A percentile compares a stretch with the other conserved stretches of the same genome.
Conservation (phyloP, 2,329 filamentous ascomycete genomes). For the Penicillium sp. region DNA sequence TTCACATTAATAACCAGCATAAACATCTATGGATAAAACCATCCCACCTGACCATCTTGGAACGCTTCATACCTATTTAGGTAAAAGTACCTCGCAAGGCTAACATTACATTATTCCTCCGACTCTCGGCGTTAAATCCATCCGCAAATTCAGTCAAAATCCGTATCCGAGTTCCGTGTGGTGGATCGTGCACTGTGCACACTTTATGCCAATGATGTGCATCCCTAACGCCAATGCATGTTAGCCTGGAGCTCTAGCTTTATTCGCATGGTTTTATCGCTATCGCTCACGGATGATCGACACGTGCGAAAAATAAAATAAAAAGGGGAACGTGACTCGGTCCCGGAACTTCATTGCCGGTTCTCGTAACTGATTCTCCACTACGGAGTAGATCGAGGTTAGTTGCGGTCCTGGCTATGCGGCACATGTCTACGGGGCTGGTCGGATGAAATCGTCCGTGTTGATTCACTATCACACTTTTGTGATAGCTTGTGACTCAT, state of each 20-base stretch:
- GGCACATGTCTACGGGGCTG: neutral
- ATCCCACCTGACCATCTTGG: neutral
- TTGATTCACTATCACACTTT: neutral
- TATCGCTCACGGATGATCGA: neutral
- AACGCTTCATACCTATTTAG: neutral
- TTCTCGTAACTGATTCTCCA: neutral
- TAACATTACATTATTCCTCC: neutral
- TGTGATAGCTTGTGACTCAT: neutral
- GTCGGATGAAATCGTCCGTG: neutral
- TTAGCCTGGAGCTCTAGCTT: neutral
- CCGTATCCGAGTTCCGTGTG: neutral
- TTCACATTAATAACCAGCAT: neutral
- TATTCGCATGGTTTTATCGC: neutral
- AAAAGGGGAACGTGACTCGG: neutral
- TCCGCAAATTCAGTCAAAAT: neutral
- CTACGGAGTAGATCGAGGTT: neutral
- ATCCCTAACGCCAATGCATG: neutral
- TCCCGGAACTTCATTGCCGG: neutral
- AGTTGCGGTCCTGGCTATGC: neutral
- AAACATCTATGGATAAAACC: neutral
- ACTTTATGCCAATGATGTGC: neutral
- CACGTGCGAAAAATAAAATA: neutral
- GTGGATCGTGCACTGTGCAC: neutral
- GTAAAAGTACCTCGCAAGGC: neutral
- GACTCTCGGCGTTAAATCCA: neutral